Evolutionary conservation across 352 stramenopile species (phyloP).

Genomic region (Globisporangium mamillatum): DNA sequence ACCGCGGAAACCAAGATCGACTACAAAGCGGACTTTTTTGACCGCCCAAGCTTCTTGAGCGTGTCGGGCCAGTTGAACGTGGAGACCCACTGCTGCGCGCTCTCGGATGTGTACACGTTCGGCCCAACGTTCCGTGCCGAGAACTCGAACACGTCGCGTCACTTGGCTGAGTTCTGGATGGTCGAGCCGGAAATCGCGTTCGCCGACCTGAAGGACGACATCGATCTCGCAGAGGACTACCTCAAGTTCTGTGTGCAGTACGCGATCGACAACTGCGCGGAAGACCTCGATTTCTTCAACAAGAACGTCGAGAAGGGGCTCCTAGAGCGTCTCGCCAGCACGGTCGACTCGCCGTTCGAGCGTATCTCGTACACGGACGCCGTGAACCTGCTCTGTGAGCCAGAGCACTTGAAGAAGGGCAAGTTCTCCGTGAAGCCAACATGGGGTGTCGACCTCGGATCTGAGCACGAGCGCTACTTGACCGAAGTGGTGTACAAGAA

Average conservation of each 20-base stretch:
- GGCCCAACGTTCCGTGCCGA: constrained; percentile 99
- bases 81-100: constrained; percentile 90
- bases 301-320: constrained; percentile 91
- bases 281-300: constrained; percentile 95
- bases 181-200: constrained; percentile 95
- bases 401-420: constrained; percentile 75
- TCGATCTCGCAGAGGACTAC: constrained; percentile 95
- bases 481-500: constrained; percentile 89
- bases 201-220: constrained; percentile 89
- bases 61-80: constrained; percentile 98
- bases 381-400: constrained; percentile 89
- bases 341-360: constrained; percentile 53
- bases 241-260: constrained; percentile 94
- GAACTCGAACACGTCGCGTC: constrained; percentile 97
- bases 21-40: constrained; percentile 92
- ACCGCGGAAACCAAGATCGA: constrained; percentile 74
- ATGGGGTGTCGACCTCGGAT: constrained; percentile 96
- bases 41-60: constrained; percentile 83
- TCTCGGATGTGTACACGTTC: constrained; percentile 96
- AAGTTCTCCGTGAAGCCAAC: constrained; percentile 88
- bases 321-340: constrained; percentile 50
- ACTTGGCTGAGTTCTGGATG: constrained; percentile 99
- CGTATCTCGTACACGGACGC: constrained; percentile 95
- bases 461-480: constrained; percentile 96
- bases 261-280: constrained; percentile 89